phyloP scores from a whole-genome alignment of 2,329 filamentous ascomycete genomes.

The Curvularia lunata region DNA sequence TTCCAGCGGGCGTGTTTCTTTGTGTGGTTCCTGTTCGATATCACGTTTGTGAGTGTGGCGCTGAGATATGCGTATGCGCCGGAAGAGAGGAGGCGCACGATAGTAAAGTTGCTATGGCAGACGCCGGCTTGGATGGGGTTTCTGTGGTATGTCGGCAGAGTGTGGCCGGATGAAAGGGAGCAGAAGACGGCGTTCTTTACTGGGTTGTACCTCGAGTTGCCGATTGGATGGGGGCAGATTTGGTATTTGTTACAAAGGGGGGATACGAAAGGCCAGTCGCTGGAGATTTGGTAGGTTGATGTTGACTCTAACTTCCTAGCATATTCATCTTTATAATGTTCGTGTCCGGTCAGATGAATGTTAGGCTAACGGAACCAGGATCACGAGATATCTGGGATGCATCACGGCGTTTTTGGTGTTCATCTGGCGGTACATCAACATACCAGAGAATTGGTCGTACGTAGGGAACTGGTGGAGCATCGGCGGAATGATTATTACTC shows the following conservation, averaged over 20 bases:
- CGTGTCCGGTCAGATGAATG: background rate
- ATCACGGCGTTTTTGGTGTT: constrained; percentile 50
- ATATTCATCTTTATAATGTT: background rate
- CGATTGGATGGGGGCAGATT: constrained; percentile 49
- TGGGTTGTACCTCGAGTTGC: constrained; percentile 47
- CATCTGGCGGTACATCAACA: constrained; percentile 50
- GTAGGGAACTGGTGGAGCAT: constrained; percentile 46
- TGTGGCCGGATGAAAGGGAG: constrained; percentile 50
- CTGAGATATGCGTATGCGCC: constrained; percentile 38
- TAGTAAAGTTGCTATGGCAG: constrained; percentile 35
- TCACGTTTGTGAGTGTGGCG: constrained; percentile 45
- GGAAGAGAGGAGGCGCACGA: constrained; percentile 28
- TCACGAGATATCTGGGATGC: constrained; percentile 50
- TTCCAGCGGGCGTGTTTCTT: constrained; percentile 48
- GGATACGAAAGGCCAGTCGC: constrained; percentile 48
- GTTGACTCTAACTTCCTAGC: background rate
- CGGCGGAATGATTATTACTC: constrained; percentile 44
- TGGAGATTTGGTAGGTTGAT: constrained; percentile 50
- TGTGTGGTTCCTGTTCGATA: constrained; percentile 49
- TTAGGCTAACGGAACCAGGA: constrained; percentile 28
- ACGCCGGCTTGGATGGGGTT: constrained; percentile 38
- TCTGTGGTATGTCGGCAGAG: constrained; percentile 33
- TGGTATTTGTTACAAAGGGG: constrained; percentile 37
- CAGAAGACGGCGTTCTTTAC: constrained; percentile 52
- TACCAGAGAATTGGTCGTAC: constrained; percentile 50